Conservation (phyloP, 495 filamentous ascomycete species). For the Talaromyces proteolyticus region DNA sequence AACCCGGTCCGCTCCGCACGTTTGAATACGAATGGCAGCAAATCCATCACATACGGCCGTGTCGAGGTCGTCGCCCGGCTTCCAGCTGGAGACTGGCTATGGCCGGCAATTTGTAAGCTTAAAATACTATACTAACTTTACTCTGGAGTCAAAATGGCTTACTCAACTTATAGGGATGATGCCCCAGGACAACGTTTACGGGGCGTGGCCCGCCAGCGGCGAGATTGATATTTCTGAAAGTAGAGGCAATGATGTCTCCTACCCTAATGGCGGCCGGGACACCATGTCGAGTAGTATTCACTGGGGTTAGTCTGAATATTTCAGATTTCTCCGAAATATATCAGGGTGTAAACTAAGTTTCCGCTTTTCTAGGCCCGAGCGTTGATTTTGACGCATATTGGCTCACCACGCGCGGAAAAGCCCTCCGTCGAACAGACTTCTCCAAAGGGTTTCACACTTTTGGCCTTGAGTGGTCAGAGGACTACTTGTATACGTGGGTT, state of each 20-base stretch:
- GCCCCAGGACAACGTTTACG: conserved; percentile 66
- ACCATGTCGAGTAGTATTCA: conserved; percentile 76
- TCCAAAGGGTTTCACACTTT: conserved; percentile 50
- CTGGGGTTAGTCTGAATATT: conserved; percentile 49
- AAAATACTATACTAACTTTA: background rate
- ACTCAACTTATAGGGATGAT: conserved; percentile 48
- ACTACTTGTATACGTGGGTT: conserved; percentile 84
- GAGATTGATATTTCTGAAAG: conserved; percentile 81
- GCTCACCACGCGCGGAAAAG: conserved; percentile 60
- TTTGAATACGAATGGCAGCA: conserved; percentile 64
- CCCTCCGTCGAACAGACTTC: conserved; percentile 12
- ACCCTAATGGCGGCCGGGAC: conserved; percentile 72
- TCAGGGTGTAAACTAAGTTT: too few species aligned
- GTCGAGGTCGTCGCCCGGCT: conserved; percentile 74
- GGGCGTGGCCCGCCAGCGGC: conserved; percentile 72
- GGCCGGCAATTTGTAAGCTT: conserved; percentile 74
- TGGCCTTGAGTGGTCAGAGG: conserved; percentile 80
- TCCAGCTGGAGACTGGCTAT: conserved; percentile 77
- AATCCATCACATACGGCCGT: conserved; percentile 72
- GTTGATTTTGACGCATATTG: conserved; percentile 59
- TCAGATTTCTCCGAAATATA: too few species aligned
- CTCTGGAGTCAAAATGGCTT: background rate
- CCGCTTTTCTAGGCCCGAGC: conserved; percentile 1
- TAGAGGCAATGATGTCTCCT: conserved; percentile 73
- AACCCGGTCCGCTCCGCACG: conserved; percentile 75